Conservation (phyloP, 148 eudicot species). For the Nepenthes mirabilis region DNA sequence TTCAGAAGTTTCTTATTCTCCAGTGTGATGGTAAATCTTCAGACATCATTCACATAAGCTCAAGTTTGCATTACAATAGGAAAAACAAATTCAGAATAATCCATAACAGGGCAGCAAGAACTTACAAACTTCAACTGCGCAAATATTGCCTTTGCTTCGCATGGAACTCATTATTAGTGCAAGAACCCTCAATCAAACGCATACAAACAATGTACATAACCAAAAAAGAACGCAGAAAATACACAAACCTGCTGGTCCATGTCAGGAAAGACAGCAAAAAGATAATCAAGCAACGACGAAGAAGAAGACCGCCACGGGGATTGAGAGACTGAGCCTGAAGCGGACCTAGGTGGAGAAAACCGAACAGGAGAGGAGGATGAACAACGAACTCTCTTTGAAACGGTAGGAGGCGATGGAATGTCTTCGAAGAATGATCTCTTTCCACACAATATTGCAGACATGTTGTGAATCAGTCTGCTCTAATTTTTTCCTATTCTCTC, state of each 20-base stretch:
- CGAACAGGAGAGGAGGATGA: conserved; percentile 49
- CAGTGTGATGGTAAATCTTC: too few relatives aligned
- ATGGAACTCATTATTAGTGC: background rate
- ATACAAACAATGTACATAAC: background rate
- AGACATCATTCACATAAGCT: too few relatives aligned
- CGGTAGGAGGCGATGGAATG: conserved; percentile 54
- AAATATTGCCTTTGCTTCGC: too few relatives aligned
- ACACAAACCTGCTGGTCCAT: conserved; percentile 56
- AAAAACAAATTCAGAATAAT: too few relatives aligned
- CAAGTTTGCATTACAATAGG: too few relatives aligned
- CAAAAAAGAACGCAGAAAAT: background rate
- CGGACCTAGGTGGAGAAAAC: conserved; percentile 25
- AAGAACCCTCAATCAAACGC: background rate
- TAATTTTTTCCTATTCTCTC: background rate
- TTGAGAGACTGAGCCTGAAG: conserved; percentile 8
- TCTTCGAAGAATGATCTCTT: conserved; percentile 84
- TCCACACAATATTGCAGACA: conserved; percentile 85
- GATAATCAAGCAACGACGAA: conserved; percentile 42
- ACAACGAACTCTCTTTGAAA: conserved; percentile 37
- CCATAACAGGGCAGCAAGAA: too few relatives aligned
- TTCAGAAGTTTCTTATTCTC: too few relatives aligned
- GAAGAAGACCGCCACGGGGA: conserved; percentile 4
- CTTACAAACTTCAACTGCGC: too few relatives aligned
- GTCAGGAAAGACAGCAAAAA: conserved; percentile 47
- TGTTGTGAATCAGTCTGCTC: conserved; percentile 20